A percentile compares a stretch with the other conserved stretches of the same genome.
Evolutionary conservation across 2,329 filamentous ascomycete genomes (phyloP).

Genomic region (Pyrenochaeta sp.): DNA sequence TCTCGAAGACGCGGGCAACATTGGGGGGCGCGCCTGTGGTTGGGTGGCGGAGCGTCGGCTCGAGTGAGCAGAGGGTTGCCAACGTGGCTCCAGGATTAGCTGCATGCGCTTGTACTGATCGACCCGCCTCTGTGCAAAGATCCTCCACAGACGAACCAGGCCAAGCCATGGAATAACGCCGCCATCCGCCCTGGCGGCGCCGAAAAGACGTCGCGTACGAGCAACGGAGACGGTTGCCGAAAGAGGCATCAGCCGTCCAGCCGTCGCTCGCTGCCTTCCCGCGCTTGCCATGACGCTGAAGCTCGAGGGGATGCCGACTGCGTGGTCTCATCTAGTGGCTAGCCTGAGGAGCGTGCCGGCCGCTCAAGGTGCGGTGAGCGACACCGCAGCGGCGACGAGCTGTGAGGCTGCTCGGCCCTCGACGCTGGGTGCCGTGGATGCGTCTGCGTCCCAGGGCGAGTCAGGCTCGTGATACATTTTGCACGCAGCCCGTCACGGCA

Average conservation of each 20-base stretch:
- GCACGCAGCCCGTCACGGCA: conserved; percentile 2
- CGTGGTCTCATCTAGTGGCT: conserved; percentile 28
- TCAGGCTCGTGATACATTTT: conserved; percentile 16
- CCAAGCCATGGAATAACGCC: conserved; percentile 45
- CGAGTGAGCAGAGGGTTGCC: conserved; percentile 28
- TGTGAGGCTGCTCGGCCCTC: too few relatives aligned
- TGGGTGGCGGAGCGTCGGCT: conserved; percentile 31
- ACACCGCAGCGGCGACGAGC: too few relatives aligned
- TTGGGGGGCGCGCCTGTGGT: conserved; percentile 13
- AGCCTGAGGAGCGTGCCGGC: conserved; percentile 26
- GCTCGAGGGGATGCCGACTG: conserved; percentile 34
- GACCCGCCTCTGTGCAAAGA: conserved; percentile 47
- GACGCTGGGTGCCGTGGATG: background rate
- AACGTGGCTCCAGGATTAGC: conserved; percentile 51
- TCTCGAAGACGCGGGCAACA: conserved; percentile 26
- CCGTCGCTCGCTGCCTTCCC: conserved; percentile 33
- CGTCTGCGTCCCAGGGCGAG: conserved; percentile 16
- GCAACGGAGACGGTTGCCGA: conserved; percentile 40
- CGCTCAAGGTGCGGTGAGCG: conserved; percentile 35
- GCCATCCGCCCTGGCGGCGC: conserved; percentile 45
- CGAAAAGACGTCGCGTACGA: conserved; percentile 36
- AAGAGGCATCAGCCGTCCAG: conserved; percentile 35
- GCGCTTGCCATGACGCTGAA: conserved; percentile 46
- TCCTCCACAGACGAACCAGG: conserved; percentile 46
- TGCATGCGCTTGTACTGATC: conserved; percentile 51